Evolutionary conservation across 2,329 filamentous ascomycete species (phyloP).

Genomic region (Zymoseptoria tritici): DNA sequence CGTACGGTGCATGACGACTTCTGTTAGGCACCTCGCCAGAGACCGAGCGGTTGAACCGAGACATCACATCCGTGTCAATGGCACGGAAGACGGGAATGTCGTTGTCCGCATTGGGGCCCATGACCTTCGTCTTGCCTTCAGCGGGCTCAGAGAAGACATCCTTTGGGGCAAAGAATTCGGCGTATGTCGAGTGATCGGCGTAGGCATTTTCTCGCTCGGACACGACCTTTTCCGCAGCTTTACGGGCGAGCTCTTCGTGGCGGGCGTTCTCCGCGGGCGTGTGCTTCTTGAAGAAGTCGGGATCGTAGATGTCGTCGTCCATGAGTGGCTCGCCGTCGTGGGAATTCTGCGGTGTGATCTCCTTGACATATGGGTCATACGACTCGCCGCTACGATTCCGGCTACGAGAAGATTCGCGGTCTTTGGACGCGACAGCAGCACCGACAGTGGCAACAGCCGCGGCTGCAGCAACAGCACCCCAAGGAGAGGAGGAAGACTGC

Average conservation of each 20-base stretch:
- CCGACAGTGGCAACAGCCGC: slow-evolving; percentile 27
- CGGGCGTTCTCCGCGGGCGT: slow-evolving; percentile 18
- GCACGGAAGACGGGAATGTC: slow-evolving; percentile 39
- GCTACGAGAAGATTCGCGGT: neutral
- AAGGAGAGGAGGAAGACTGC: slow-evolving; percentile 20
- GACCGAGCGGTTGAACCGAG: slow-evolving; percentile 10
- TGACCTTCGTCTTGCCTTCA: slow-evolving; percentile 31
- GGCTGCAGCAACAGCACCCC: slow-evolving; percentile 32
- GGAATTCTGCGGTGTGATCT: slow-evolving; percentile 26
- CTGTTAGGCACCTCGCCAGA: slow-evolving; percentile 7
- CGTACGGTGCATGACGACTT: slow-evolving; percentile 21
- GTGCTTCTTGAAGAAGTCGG: slow-evolving; percentile 38
- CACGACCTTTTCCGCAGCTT: slow-evolving; percentile 33
- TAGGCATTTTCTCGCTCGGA: slow-evolving; percentile 39
- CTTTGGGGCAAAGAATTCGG: slow-evolving; percentile 42
- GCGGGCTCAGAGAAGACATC: slow-evolving; percentile 37
- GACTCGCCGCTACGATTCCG: slow-evolving; percentile 8
- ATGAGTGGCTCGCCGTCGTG: slow-evolving; percentile 32
- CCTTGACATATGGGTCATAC: slow-evolving; percentile 3
- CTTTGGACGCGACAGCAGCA: slow-evolving; percentile 18
- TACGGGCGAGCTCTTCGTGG: slow-evolving; percentile 22
- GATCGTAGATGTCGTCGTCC: slow-evolving; percentile 42
- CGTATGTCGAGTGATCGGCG: slow-evolving; percentile 24
- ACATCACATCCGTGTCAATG: slow-evolving; percentile 24
- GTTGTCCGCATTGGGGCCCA: slow-evolving; percentile 37